A percentile compares a stretch with the other conserved stretches of the same genome.
phyloP scores from a whole-genome alignment of 2,329 filamentous ascomycete species.

The Nemania bipapillata region DNA sequence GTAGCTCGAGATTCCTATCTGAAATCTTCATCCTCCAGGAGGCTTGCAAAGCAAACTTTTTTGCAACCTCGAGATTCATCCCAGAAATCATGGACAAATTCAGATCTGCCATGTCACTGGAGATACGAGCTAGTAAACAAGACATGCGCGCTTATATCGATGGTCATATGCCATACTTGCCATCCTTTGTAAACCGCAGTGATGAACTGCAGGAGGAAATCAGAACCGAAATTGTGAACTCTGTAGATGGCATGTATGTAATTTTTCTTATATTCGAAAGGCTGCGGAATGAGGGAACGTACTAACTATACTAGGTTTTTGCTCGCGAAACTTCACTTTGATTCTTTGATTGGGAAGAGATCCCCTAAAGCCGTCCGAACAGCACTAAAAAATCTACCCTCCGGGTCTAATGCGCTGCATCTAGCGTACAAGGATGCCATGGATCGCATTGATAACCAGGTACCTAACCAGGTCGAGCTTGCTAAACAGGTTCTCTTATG shows the following conservation, averaged over 20 bases:
- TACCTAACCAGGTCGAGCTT: constrained; percentile 46
- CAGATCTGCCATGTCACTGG: neutral
- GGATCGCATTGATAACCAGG: constrained; percentile 56
- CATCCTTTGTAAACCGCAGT: constrained; percentile 36
- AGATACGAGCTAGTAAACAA: constrained; percentile 22
- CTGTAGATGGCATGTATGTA: constrained; percentile 52
- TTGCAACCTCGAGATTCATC: constrained; percentile 21
- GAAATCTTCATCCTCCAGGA: constrained; percentile 1
- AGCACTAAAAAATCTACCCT: constrained; percentile 50
- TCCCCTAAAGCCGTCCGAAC: constrained; percentile 50
- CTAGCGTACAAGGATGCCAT: constrained; percentile 59
- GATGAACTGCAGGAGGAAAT: constrained; percentile 39
- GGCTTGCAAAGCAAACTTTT: constrained; percentile 6
- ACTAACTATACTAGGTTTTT: constrained; percentile 51
- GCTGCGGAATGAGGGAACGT: no score
- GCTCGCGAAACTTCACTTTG: constrained; percentile 54
- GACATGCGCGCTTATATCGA: constrained; percentile 27
- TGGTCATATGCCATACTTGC: constrained; percentile 41
- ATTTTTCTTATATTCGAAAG: no score
- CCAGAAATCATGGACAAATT: constrained; percentile 9
- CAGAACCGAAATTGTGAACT: constrained; percentile 38
- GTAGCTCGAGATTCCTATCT: constrained; percentile 7
- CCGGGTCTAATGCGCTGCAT: constrained; percentile 42
- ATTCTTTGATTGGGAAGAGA: constrained; percentile 50
- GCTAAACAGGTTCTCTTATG: constrained; percentile 56